Evolutionary conservation across 1,139 yeast species (phyloP).

Genomic region (Suhomyces chickasaworum): DNA sequence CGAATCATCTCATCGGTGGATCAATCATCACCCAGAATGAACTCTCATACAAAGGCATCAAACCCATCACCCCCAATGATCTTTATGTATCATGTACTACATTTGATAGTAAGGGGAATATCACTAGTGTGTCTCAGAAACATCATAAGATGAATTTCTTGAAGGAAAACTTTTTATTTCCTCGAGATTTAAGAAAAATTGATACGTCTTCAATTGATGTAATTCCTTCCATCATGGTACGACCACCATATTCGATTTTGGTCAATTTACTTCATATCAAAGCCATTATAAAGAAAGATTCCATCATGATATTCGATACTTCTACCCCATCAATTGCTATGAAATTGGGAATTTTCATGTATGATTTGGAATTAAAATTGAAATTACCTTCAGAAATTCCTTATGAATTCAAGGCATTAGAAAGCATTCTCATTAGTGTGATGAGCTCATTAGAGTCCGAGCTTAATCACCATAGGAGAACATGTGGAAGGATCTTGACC

Average conservation of each 20-base stretch:
- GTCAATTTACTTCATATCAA: constrained; percentile 83
- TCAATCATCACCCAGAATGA: neutral
- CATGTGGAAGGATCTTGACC: constrained; percentile 74
- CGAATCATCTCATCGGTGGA: neutral
- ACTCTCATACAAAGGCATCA: constrained; percentile 24
- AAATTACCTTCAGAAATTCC: constrained; percentile 44
- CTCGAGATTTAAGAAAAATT: constrained; percentile 82
- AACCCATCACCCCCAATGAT: constrained; percentile 62
- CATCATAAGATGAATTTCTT: constrained; percentile 77
- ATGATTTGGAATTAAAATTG: constrained; percentile 81
- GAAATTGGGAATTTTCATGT: constrained; percentile 78
- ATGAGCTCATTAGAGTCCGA: constrained; percentile 85
- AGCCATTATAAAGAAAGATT: constrained; percentile 79
- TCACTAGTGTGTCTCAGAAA: constrained; percentile 72
- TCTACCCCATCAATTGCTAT: constrained; percentile 55
- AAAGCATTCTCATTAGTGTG: constrained; percentile 82
- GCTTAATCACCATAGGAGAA: constrained; percentile 68
- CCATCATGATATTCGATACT: constrained; percentile 81
- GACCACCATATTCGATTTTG: constrained; percentile 71
- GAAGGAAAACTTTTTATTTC: constrained; percentile 71
- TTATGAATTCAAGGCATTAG: constrained; percentile 89
- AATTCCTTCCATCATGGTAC: constrained; percentile 81
- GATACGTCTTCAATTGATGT: constrained; percentile 89
- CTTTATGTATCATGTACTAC: constrained; percentile 66
- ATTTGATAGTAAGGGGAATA: constrained; percentile 72